These are phyloP conservation scores for Neckera pumila DNA, from an alignment of 225 moss, liverwort and hornwort species.

Conservation along the genomic window DNA sequence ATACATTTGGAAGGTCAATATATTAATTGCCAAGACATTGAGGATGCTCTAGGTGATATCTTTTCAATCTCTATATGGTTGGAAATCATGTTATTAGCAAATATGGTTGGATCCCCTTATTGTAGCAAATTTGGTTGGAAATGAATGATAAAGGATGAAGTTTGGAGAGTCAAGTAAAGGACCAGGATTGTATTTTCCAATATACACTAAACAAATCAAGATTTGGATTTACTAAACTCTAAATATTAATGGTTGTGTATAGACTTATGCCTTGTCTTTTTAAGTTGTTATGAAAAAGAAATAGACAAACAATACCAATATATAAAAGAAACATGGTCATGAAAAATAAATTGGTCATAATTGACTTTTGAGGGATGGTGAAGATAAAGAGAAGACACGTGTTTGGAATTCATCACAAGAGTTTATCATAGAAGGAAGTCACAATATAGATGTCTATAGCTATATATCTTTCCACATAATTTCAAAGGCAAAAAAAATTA, in stretches of 20 bases:
- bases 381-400: not conserved
- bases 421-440: not conserved
- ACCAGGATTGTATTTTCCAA: not conserved
- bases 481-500: not conserved
- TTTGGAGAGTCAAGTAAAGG: too few species aligned
- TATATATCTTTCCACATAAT: not conserved
- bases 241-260: not conserved
- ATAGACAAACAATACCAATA: not conserved
- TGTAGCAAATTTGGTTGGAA: too few species aligned
- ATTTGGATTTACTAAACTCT: not conserved
- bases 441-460: not conserved
- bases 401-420: not conserved
- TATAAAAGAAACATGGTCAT: not conserved
- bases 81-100: too few species aligned
- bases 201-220: not conserved
- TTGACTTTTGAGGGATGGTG: not conserved
- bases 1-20: not conserved
- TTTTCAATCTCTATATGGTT: too few species aligned
- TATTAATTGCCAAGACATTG: rapidly evolving
- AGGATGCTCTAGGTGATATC: too few species aligned
- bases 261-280: rapidly evolving
- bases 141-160: too few species aligned
- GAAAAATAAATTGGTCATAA: not conserved
- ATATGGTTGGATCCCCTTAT: too few species aligned
- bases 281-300: not conserved